Evolutionary conservation across 164 flowering plant genomes (phyloP).

Genomic region (Vitis rotundifolia): DNA sequence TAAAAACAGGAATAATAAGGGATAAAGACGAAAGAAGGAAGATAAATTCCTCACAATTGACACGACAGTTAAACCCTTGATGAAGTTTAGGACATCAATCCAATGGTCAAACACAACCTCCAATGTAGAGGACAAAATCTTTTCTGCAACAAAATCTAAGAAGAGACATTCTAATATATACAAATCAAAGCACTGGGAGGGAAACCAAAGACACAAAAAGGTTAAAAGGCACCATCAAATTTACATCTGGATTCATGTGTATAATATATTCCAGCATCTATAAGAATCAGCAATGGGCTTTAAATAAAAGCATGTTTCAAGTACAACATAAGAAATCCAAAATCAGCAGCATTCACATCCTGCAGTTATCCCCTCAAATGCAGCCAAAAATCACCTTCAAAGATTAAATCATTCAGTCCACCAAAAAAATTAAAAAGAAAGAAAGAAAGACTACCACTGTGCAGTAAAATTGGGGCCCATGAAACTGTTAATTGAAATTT

Average conservation of each 20-base stretch:
- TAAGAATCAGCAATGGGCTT: too few species aligned
- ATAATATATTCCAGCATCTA: background rate
- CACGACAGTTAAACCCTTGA: constrained; percentile 28
- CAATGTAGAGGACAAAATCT: constrained; percentile 81
- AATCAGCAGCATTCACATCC: background rate
- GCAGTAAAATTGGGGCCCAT: too few species aligned
- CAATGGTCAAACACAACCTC: constrained; percentile 91
- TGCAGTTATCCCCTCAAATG: too few species aligned
- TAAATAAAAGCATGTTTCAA: too few species aligned
- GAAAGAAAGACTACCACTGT: background rate
- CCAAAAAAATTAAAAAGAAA: background rate
- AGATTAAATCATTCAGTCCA: too few species aligned
- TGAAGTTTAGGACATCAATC: constrained; percentile 90
- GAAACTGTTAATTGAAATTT: too few species aligned
- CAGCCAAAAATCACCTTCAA: too few species aligned
- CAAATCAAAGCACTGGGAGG: background rate
- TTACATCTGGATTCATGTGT: constrained; percentile 1
- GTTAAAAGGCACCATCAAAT: background rate
- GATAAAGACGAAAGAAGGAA: background rate
- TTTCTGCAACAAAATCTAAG: constrained; percentile 49
- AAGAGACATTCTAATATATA: background rate
- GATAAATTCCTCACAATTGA: constrained; percentile 63
- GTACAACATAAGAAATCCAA: background rate
- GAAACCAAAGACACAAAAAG: background rate
- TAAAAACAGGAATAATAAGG: background rate